Base-by-base conservation (phyloP, 129 eudicot genomes). In the Deinandra increscens region DNA sequence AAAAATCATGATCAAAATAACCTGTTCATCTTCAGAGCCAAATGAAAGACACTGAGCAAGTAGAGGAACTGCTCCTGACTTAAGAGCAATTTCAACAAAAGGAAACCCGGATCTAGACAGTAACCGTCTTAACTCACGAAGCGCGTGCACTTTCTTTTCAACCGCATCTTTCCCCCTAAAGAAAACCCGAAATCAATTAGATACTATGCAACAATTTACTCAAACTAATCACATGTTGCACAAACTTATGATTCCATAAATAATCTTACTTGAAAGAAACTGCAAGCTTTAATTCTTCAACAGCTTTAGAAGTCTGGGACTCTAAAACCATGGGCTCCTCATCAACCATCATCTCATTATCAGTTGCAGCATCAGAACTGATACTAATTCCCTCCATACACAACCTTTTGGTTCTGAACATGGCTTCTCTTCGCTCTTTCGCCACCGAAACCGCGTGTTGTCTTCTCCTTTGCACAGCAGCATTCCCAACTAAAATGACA, bases 11-110 rank as follows among this genome's bases (percentile, higher is more conserved):
- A 26, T 22, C 18, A 22, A 60, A 22, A 1, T 39, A 37, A 93
- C 99, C 92, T 93, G 99, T 71, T 93, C 97, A 71, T 93, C 97
- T 26, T 87, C 87, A 37, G 95, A 93, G 36, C 99, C 95, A 76
- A 87, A 89, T 26, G 95, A 80, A 68, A 93, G 97, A 71, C 95
- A 93, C 73, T 89, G 95, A 83, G 87, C 83, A 62, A 93, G 87
- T 31, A 82, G 48, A 78, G 90, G 80, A 48, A 93, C 83, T 13
- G 88, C 92, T 78, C 97, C 99, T 29, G 88, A 82, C 74, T 79
- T 74, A 31, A 89, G 82, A 62, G 99, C 95, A 70, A 89, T 80
- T 80, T 89, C 93, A 81, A 93, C 86, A 51, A 96, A 92, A 78
- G 97, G 97, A 60, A 81, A 87, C 38, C 90, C 97, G 11, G 97